Percentiles rank a stretch among this genome's conserved stretches.
Evolutionary conservation across 768 basidiomycete genomes (phyloP).

Genomic region (Hygrocybe punicea): DNA sequence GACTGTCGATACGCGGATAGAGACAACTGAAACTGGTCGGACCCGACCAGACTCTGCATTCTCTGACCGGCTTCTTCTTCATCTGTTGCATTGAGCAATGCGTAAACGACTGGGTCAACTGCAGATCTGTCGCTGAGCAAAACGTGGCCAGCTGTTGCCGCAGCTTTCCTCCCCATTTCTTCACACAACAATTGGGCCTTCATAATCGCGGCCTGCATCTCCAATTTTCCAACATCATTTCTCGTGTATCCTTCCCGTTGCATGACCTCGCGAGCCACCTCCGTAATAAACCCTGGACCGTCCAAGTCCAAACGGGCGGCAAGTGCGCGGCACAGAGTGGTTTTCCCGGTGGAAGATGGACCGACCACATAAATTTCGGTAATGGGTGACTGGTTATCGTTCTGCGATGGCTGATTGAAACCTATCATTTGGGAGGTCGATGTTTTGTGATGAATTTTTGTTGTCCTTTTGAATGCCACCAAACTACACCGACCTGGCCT

Average conservation of each 20-base stretch:
- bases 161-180: constrained; percentile 19
- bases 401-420: neutral
- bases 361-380: constrained; percentile 47
- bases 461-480: neutral
- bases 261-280: constrained; percentile 63
- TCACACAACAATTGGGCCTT: constrained; percentile 51
- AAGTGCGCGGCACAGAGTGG: constrained; percentile 58
- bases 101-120: constrained; percentile 63
- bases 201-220: constrained; percentile 67
- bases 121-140: constrained; percentile 63
- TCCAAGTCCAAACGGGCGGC: constrained; percentile 40
- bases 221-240: constrained; percentile 44
- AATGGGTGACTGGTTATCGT: neutral
- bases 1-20: constrained; percentile 45
- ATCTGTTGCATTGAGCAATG: constrained; percentile 43
- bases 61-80: constrained; percentile 36
- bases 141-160: constrained; percentile 14
- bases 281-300: constrained; percentile 46
- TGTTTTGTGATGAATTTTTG: neutral
- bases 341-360: constrained; percentile 68
- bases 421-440: neutral
- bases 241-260: constrained; percentile 50
- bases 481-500: too few relatives aligned
- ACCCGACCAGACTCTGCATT: constrained; percentile 32
- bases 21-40: constrained; percentile 40